Conservation (phyloP, 768 basidiomycete species). For the Mycena olivaceomarginata region DNA sequence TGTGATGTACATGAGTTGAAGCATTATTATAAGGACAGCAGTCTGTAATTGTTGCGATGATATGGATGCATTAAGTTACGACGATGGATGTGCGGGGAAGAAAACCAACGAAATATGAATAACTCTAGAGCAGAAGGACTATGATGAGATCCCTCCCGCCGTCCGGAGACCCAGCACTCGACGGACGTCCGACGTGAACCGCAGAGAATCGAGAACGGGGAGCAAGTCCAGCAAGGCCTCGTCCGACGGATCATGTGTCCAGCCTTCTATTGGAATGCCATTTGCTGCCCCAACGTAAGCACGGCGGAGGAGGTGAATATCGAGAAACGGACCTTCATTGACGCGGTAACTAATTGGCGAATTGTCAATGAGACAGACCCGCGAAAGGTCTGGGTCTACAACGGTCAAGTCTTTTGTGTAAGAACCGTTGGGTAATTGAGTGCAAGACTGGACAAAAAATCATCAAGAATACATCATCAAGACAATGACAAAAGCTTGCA, state of each 20-base stretch:
- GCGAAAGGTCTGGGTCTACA: conserved; percentile 92
- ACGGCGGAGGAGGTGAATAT: conserved; percentile 20
- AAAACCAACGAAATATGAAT: conserved; percentile 53
- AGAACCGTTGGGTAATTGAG: conserved; percentile 92
- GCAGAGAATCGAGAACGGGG: conserved; percentile 95
- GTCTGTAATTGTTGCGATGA: conserved; percentile 54
- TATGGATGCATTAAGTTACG: conserved; percentile 54
- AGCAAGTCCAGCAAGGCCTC: conserved; percentile 97
- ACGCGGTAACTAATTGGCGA: conserved; percentile 94
- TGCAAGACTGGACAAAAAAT: conserved; percentile 82
- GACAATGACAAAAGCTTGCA: conserved; percentile 67
- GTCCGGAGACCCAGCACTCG: conserved; percentile 86
- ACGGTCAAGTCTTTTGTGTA: conserved; percentile 96
- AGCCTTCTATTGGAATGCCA: conserved; percentile 99
- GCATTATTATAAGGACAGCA: conserved; percentile 39
- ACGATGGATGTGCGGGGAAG: conserved; percentile 44
- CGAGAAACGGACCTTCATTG: conserved; percentile 86
- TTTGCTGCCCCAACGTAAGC: conserved; percentile 77
- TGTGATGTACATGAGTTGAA: conserved; percentile 47
- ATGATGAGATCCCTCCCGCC: conserved; percentile 60
- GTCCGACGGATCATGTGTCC: conserved; percentile 98
- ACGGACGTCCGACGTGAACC: conserved; percentile 97
- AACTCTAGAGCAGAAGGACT: conserved; percentile 50
- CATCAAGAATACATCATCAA: conserved; percentile 29
- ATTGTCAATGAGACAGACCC: conserved; percentile 97